Evolutionary conservation across 2,329 filamentous ascomycete genomes (phyloP).

Genomic region (Calonectria pseudoturangicola): DNA sequence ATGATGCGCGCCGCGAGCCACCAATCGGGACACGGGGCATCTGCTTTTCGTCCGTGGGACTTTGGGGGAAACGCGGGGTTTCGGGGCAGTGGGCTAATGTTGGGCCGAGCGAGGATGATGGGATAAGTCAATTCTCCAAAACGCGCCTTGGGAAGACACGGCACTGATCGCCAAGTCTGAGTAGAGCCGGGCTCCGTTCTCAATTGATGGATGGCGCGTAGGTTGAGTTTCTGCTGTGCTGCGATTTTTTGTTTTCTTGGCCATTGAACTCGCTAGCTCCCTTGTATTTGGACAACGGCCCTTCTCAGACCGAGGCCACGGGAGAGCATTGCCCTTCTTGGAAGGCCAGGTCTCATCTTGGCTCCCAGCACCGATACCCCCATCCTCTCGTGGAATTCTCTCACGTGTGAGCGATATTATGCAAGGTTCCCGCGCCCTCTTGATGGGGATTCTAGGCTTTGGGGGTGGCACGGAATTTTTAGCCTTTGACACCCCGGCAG

Average conservation of each 20-base stretch:
- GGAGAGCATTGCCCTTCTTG: constrained; percentile 8
- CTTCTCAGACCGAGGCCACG: background rate
- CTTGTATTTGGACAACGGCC: background rate
- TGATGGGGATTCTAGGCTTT: constrained; percentile 17
- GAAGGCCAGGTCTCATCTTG: background rate
- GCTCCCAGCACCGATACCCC: background rate
- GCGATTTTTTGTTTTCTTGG: background rate
- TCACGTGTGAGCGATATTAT: constrained; percentile 20
- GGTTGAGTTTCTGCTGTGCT: background rate
- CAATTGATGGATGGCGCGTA: background rate
- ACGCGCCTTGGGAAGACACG: background rate
- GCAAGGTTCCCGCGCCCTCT: constrained; percentile 1
- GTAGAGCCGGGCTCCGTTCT: background rate
- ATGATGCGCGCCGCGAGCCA: constrained; percentile 22
- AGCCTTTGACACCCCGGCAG: constrained; percentile 11
- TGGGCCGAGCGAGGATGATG: constrained; percentile 10
- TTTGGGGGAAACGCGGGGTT: constrained; percentile 31
- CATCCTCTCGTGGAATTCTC: background rate
- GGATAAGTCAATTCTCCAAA: background rate
- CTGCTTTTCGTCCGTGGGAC: constrained; percentile 19
- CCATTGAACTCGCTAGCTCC: background rate
- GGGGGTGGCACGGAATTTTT: constrained; percentile 15
- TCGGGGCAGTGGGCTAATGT: constrained; percentile 30
- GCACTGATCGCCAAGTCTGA: background rate
- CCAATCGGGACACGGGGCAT: constrained; percentile 30